Conservation (phyloP, 768 basidiomycete genomes). For the Mycena indigotica region DNA sequence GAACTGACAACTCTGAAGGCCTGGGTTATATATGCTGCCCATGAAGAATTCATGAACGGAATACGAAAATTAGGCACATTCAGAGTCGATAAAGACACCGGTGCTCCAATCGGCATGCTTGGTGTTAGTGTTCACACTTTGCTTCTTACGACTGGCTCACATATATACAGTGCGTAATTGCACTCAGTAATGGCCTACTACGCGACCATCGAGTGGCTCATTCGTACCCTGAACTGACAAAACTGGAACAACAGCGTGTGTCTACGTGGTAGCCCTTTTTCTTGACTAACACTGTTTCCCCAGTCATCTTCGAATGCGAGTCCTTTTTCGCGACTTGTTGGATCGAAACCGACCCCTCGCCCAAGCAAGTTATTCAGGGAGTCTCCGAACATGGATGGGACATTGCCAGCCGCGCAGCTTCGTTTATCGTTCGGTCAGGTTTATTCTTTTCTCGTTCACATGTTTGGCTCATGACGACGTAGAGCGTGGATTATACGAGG, state of each 20-base stretch:
- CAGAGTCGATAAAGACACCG: background rate
- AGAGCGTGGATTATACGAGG: conserved; percentile 25
- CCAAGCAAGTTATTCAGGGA: conserved; percentile 19
- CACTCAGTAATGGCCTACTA: conserved; percentile 22
- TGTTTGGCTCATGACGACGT: background rate
- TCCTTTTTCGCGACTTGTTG: conserved; percentile 3
- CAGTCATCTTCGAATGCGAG: conserved; percentile 12
- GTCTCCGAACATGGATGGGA: conserved; percentile 22
- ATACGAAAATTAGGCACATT: conserved; percentile 8
- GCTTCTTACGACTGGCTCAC: background rate
- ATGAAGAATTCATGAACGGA: conserved; percentile 21
- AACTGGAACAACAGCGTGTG: background rate
- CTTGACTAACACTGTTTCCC: conserved; percentile 21
- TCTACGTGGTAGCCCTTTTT: conserved; percentile 5
- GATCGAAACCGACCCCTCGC: conserved; percentile 3
- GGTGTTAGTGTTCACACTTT: conserved; percentile 7
- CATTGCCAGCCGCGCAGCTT: conserved; percentile 17
- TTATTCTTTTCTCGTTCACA: background rate
- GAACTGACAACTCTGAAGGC: conserved; percentile 11
- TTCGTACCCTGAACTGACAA: background rate
- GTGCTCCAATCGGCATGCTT: conserved; percentile 4
- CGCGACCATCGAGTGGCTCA: conserved; percentile 24
- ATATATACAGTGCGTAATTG: conserved; percentile 9
- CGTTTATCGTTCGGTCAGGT: conserved; percentile 22
- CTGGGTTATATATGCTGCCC: conserved; percentile 23